Evolutionary conservation across 192 early-diverging fungal species (phyloP).

Genomic region (Powellomyces hirtus): DNA sequence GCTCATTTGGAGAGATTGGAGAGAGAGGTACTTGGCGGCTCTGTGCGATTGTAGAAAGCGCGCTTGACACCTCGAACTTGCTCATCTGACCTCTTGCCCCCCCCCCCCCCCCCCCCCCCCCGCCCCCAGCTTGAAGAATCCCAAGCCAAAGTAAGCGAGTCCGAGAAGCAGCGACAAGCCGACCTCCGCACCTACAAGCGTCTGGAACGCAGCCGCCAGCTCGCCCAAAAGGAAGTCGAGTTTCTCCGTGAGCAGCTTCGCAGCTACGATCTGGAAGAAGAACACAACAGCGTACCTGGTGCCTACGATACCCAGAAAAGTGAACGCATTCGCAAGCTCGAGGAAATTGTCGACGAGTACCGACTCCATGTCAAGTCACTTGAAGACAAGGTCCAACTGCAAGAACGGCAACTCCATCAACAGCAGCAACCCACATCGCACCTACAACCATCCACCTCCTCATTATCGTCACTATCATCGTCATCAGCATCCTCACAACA

Average conservation of each 20-base stretch:
- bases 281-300: slow-evolving; percentile 22
- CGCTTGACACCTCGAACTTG: too few relatives aligned
- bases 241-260: slow-evolving; percentile 65
- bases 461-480: background rate
- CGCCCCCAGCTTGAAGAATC: background rate
- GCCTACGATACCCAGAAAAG: slow-evolving; percentile 60
- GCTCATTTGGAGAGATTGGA: slow-evolving; percentile 35
- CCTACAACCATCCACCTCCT: background rate
- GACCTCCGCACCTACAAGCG: slow-evolving; percentile 31
- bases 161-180: background rate
- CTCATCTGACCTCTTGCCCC: too few relatives aligned
- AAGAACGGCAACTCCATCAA: background rate
- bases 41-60: slow-evolving; percentile 16
- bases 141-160: slow-evolving; percentile 9
- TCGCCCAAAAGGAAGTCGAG: slow-evolving; percentile 59
- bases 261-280: slow-evolving; percentile 54
- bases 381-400: slow-evolving; percentile 30
- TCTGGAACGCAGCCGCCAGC: slow-evolving; percentile 31
- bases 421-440: background rate
- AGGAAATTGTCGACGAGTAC: slow-evolving; percentile 61
- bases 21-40: too few relatives aligned
- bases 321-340: slow-evolving; percentile 58
- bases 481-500: too few relatives aligned
- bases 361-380: slow-evolving; percentile 7
- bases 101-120: too few relatives aligned